Evolutionary conservation across 345 rosid genomes (phyloP).

Genomic region (Linum lewisii): DNA sequence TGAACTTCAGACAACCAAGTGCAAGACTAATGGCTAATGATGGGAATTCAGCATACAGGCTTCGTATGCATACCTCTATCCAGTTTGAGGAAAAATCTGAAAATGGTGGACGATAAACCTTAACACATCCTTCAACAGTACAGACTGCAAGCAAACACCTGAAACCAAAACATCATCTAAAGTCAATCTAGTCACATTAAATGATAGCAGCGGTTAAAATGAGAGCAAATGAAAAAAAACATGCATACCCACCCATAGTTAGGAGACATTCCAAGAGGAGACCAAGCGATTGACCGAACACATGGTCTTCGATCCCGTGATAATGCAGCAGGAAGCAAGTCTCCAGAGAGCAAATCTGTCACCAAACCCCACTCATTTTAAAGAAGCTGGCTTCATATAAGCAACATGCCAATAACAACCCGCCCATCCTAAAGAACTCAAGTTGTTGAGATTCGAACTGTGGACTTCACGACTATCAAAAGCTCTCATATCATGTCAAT

Average conservation of each 20-base stretch:
- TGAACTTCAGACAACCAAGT: no score
- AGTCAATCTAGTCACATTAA: neutral
- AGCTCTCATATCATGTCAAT: no score
- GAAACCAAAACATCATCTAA: constrained; percentile 9
- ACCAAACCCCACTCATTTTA: no score
- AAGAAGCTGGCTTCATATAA: no score
- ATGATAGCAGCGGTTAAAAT: neutral
- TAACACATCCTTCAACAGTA: constrained; percentile 70
- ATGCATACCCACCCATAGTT: constrained; percentile 49
- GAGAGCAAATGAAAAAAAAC: neutral
- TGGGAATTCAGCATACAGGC: no score
- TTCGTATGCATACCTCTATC: constrained; percentile 71
- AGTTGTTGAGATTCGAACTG: no score
- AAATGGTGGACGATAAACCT: constrained; percentile 74
- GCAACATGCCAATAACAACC: no score
- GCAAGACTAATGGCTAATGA: no score
- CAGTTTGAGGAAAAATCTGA: constrained; percentile 83
- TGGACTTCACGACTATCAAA: no score
- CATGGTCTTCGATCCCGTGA: constrained; percentile 57
- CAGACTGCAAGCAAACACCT: constrained; percentile 92
- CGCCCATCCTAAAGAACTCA: no score
- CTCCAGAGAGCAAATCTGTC: constrained; percentile 49
- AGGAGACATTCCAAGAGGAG: constrained; percentile 79
- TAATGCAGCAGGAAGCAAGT: constrained; percentile 55
- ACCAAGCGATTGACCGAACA: constrained; percentile 85